Evolutionary conservation across 306 rosid species (phyloP).

Genomic region (Ziziphus jujuba): DNA sequence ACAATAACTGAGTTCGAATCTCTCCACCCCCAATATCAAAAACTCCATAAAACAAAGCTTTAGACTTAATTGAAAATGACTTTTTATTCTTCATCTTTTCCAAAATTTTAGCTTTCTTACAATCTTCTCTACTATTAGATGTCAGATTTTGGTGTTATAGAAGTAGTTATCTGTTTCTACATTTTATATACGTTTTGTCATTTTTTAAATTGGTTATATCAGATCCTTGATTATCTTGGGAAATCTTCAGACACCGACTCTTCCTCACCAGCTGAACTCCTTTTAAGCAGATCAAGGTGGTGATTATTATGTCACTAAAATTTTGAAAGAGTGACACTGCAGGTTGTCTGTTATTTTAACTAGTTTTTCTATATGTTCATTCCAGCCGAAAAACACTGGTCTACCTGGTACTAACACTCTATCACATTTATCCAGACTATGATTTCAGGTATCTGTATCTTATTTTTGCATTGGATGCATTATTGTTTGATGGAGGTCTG

Average conservation of each 20-base stretch:
- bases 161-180: not conserved
- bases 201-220: constrained; percentile 21
- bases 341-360: constrained; percentile 33
- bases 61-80: no score
- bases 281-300: constrained; percentile 77
- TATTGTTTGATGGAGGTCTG: constrained; percentile 8
- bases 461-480: constrained; percentile 21
- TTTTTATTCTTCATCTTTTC: no score
- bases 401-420: constrained; percentile 85
- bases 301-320: constrained; percentile 25
- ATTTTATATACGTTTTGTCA: not conserved
- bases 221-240: constrained; percentile 87
- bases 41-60: no score
- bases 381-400: constrained; percentile 95
- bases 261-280: constrained; percentile 61
- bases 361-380: constrained; percentile 29
- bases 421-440: constrained; percentile 92
- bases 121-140: no score
- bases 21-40: no score
- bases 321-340: constrained; percentile 25
- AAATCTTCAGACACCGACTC: constrained; percentile 77
- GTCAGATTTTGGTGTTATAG: not conserved
- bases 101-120: no score
- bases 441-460: constrained; percentile 89
- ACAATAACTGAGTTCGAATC: no score